A percentile compares a stretch with the other conserved stretches of the same genome.
Conservation (phyloP, 345 rosid species). For the Nephelium lappaceum region DNA sequence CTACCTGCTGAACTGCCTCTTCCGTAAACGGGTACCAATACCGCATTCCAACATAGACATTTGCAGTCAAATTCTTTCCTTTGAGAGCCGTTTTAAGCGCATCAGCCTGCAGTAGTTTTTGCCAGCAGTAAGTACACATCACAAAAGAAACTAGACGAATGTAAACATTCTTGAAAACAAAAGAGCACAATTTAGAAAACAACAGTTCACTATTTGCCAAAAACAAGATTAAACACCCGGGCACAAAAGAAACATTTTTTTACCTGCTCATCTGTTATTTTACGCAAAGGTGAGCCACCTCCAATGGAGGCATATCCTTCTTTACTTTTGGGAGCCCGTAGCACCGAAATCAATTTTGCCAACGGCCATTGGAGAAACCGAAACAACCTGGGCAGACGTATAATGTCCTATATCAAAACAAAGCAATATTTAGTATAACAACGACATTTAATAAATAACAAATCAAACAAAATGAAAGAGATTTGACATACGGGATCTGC, state of each 20-base stretch:
- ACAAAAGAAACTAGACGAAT: background rate
- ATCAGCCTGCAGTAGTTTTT: constrained; percentile 53
- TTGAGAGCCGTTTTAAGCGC: constrained; percentile 67
- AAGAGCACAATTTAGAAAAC: background rate
- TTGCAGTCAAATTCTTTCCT: constrained; percentile 59
- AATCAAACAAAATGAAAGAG: background rate
- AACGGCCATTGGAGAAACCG: constrained; percentile 79
- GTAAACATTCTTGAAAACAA: background rate
- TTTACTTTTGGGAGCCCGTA: constrained; percentile 87
- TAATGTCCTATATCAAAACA: constrained; percentile 67
- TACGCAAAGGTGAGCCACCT: constrained; percentile 90
- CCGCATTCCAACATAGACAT: constrained; percentile 86
- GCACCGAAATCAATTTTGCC: constrained; percentile 76
- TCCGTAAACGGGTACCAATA: constrained; percentile 96
- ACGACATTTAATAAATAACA: background rate
- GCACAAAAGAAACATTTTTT: background rate
- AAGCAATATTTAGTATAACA: background rate
- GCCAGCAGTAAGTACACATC: background rate
- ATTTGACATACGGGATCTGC: constrained; percentile 78
- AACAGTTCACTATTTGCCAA: background rate
- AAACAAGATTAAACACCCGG: background rate
- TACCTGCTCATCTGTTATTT: constrained; percentile 86
- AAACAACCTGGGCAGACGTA: constrained; percentile 83
- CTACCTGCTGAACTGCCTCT: constrained; percentile 85
- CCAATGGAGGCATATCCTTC: constrained; percentile 99